Evolutionary conservation across 2,329 filamentous ascomycete species (phyloP).

Genomic region (Fusarium ambrosium): DNA sequence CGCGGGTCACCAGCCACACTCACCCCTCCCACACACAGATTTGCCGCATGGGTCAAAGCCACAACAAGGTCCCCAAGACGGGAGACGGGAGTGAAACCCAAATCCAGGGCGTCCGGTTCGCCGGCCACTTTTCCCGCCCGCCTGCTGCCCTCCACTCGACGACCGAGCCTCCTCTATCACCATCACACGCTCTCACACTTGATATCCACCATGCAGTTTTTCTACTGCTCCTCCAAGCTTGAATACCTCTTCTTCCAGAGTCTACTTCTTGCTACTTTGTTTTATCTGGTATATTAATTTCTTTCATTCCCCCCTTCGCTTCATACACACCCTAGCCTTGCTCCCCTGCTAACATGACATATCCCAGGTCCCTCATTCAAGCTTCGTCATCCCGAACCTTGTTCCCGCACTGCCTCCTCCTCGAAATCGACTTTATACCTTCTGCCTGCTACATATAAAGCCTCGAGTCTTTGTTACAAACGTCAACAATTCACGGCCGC

Average conservation of each 20-base stretch:
- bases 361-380: constrained; percentile 31
- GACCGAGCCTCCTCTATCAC: constrained; percentile 39
- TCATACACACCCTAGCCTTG: background rate
- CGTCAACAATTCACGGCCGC: background rate
- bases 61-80: background rate
- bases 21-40: background rate
- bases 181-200: constrained; percentile 25
- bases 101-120: constrained; percentile 44
- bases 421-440: background rate
- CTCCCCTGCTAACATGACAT: constrained; percentile 32
- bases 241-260: background rate
- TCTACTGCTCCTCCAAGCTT: background rate
- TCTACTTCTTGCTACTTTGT: background rate
- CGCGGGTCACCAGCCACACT: background rate
- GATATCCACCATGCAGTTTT: constrained; percentile 12
- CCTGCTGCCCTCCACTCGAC: constrained; percentile 23
- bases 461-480: background rate
- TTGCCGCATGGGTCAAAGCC: background rate
- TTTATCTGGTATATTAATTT: background rate
- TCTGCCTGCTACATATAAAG: background rate
- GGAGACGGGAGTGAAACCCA: constrained; percentile 4
- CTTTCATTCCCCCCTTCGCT: background rate
- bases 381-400: constrained; percentile 30
- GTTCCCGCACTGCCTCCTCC: constrained; percentile 8
- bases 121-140: constrained; percentile 42